Conservation (phyloP, 257 asterid species). For the Solanum gracilifrons region DNA sequence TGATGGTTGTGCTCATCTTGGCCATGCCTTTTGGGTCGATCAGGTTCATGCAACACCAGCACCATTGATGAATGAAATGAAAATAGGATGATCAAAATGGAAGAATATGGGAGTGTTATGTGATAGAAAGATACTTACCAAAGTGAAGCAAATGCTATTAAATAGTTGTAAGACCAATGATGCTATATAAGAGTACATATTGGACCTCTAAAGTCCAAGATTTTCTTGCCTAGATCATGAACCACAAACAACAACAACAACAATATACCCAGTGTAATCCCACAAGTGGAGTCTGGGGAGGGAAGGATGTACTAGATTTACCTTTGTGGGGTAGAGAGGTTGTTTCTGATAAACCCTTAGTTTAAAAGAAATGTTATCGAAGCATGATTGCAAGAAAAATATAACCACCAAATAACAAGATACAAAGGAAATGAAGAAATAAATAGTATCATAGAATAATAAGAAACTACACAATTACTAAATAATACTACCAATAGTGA, state of each 20-base stretch:
- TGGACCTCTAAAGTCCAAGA: background rate
- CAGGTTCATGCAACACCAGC: background rate
- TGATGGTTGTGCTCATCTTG: background rate
- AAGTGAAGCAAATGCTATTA: background rate
- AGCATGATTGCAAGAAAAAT: background rate
- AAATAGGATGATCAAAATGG: background rate
- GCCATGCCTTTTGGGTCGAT: background rate
- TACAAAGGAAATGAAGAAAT: background rate
- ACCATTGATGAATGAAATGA: background rate
- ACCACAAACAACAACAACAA: background rate
- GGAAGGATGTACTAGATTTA: background rate
- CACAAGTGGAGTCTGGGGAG: background rate
- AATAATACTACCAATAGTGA: background rate
- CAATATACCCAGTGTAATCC: background rate
- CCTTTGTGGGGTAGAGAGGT: background rate
- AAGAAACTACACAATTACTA: background rate
- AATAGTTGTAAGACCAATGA: background rate
- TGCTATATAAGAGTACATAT: background rate
- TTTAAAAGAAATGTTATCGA: background rate
- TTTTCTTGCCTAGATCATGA: background rate
- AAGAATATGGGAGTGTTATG: background rate
- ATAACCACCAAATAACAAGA: background rate
- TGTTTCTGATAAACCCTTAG: background rate
- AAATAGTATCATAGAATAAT: background rate
- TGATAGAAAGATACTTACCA: background rate